phyloP scores from a whole-genome alignment of 1,139 yeast genomes.

The Geotrichum klebahnii region DNA sequence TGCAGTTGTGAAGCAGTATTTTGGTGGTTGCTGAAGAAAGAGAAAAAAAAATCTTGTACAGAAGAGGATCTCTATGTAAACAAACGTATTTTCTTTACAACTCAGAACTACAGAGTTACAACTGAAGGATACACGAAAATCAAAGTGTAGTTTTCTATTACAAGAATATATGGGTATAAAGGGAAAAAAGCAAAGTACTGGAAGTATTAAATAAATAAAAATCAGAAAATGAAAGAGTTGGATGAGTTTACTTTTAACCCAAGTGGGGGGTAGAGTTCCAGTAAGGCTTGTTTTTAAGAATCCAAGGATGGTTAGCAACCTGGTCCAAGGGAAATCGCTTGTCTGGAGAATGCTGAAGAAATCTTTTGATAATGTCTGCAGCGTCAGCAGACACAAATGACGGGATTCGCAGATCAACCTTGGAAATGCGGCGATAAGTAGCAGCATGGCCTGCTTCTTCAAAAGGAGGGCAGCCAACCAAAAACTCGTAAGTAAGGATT shows the following conservation, averaged over 20 bases:
- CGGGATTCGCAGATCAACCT: constrained; percentile 73
- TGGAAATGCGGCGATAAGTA: constrained; percentile 74
- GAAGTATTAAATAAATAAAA: background rate
- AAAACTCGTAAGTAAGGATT: constrained; percentile 74
- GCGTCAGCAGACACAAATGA: constrained; percentile 67
- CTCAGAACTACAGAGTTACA: no score
- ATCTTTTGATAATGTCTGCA: constrained; percentile 59
- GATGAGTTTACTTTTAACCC: constrained; percentile 7
- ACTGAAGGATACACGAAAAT: no score
- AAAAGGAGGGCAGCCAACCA: constrained; percentile 86
- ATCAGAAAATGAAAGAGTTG: background rate
- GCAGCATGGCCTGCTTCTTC: constrained; percentile 71
- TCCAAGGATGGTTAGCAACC: constrained; percentile 80
- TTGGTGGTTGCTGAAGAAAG: no score
- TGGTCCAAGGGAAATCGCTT: constrained; percentile 58
- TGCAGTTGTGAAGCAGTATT: no score
- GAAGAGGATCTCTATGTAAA: no score
- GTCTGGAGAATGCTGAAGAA: constrained; percentile 65
- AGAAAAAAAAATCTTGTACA: background rate
- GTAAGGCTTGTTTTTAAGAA: constrained; percentile 53
- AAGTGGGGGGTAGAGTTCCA: constrained; percentile 40
- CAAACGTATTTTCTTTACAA: no score
- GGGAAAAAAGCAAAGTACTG: no score
- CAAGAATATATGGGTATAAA: no score
- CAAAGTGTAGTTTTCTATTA: no score